Evolutionary conservation across 2,329 filamentous ascomycete genomes (phyloP).

Genomic region (Xylaria multiplex): DNA sequence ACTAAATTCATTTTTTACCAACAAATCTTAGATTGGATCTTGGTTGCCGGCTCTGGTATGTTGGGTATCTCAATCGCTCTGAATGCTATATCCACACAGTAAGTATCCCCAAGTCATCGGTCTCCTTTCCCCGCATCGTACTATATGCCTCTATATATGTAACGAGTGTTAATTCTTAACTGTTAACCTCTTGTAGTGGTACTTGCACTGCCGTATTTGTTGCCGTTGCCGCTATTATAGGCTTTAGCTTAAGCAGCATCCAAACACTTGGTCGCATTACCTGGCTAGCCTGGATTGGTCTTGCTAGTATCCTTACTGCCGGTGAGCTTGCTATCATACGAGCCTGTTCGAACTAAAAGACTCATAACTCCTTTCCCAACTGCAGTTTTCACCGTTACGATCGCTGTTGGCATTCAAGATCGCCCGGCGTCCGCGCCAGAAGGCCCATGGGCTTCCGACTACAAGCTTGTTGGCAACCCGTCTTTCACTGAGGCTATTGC

Average conservation of each 20-base stretch:
- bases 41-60: constrained; percentile 53
- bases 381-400: constrained; percentile 44
- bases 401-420: constrained; percentile 48
- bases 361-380: not conserved
- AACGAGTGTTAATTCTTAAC: too few relatives aligned
- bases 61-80: constrained; percentile 54
- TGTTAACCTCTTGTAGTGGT: constrained; percentile 30
- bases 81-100: constrained; percentile 53
- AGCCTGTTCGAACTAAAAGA: not conserved
- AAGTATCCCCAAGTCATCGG: too few relatives aligned
- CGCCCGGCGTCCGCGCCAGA: constrained; percentile 43
- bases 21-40: constrained; percentile 20
- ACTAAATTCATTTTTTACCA: not conserved
- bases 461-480: constrained; percentile 46
- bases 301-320: constrained; percentile 44
- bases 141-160: too few relatives aligned
- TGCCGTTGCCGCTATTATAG: constrained; percentile 46
- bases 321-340: constrained; percentile 11
- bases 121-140: too few relatives aligned
- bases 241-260: constrained; percentile 46
- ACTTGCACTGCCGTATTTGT: constrained; percentile 56
- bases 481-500: constrained; percentile 47
- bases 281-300: constrained; percentile 51
- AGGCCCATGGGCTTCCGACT: constrained; percentile 45
- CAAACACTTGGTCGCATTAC: constrained; percentile 49